Conservation (phyloP, 2,329 filamentous ascomycete genomes). For the Trichoderma hamatum region DNA sequence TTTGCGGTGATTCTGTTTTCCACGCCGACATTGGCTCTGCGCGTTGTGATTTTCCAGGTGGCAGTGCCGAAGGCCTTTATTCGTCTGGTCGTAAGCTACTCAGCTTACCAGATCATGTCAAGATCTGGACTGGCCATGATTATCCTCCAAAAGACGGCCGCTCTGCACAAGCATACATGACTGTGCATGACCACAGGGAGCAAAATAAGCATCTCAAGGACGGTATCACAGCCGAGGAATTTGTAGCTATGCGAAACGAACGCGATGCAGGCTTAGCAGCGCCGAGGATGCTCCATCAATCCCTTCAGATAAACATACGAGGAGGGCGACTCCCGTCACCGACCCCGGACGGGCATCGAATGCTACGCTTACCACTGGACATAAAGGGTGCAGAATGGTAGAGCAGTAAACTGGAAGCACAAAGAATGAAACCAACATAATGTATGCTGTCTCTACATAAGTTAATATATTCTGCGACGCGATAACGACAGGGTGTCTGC, state of each 20-base stretch:
- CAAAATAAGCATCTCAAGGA: slow-evolving; percentile 54
- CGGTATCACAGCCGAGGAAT: slow-evolving; percentile 47
- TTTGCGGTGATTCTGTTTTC: slow-evolving; percentile 58
- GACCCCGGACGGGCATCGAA: slow-evolving; percentile 36
- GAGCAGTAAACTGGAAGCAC: not conserved
- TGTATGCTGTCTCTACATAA: not conserved
- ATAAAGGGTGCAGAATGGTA: slow-evolving; percentile 26
- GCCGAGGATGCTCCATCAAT: slow-evolving; percentile 53
- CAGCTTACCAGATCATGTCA: slow-evolving; percentile 45
- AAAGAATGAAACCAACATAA: not conserved
- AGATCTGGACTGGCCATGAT: slow-evolving; percentile 59
- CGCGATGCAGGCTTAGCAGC: slow-evolving; percentile 49
- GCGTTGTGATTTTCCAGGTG: slow-evolving; percentile 59
- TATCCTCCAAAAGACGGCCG: slow-evolving; percentile 47
- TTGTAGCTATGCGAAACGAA: slow-evolving; percentile 47
- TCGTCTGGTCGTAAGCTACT: slow-evolving; percentile 49
- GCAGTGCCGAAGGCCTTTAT: slow-evolving; percentile 49
- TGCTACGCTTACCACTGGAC: slow-evolving; percentile 44
- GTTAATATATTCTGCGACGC: not conserved
- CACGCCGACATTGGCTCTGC: slow-evolving; percentile 56
- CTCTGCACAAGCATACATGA: slow-evolving; percentile 46
- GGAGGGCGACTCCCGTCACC: slow-evolving; percentile 48
- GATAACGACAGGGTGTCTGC: not conserved
- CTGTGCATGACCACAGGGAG: slow-evolving; percentile 49
- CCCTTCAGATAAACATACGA: slow-evolving; percentile 57